Evolutionary conservation across 2,329 filamentous ascomycete species (phyloP), one percentile per base, ranked within the genome.

Genomic region (Mariannaea sp.): DNA sequence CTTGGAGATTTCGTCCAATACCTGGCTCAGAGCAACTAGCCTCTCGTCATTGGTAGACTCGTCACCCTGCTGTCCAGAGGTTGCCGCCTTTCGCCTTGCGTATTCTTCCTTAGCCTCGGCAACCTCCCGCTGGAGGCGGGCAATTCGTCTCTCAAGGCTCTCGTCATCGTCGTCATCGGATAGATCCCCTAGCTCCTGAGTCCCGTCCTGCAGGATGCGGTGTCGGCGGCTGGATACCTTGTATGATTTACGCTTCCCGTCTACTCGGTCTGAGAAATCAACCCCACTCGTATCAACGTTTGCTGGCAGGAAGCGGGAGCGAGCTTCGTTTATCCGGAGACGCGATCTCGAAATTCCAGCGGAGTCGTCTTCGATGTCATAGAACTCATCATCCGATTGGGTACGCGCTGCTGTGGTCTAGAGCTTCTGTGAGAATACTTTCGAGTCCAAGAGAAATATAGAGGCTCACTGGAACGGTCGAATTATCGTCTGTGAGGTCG

Each of bases 251-350:
- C 90, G 84, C 71, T 93, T 93, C 40, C 85, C 85, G 54, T 85
- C 86, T 30, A 97, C 86, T 47, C 92, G 87, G 72, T 97, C 92
- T 2, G 92, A 96, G 71, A 97, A 94, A 72, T 97, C 90, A 19
- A 88, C 90, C 17, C 88, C 85, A 45, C 82, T 81, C 5, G 91
- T 87, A 68, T 96, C 89, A 26, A 96, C 84, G 33, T 84, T 81
- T 8, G 88, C 79, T 2, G 89, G 86, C 49, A 87, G 79, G 70
- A 99, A 99, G 36, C 86, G 84, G 26, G 83, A 85, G 51, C 93
- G 87, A 36, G 94, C 94, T 69, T 90, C 83, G 64, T 90, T 82
- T 58, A 91, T 85, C 57, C 89, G 87, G 7, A 97, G 76, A 19
- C 86, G 83, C 29, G 88, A 86, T 60, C 87, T 87, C 60, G 89